Conservation (phyloP, 768 basidiomycete genomes). For the Daedalea quercina region DNA sequence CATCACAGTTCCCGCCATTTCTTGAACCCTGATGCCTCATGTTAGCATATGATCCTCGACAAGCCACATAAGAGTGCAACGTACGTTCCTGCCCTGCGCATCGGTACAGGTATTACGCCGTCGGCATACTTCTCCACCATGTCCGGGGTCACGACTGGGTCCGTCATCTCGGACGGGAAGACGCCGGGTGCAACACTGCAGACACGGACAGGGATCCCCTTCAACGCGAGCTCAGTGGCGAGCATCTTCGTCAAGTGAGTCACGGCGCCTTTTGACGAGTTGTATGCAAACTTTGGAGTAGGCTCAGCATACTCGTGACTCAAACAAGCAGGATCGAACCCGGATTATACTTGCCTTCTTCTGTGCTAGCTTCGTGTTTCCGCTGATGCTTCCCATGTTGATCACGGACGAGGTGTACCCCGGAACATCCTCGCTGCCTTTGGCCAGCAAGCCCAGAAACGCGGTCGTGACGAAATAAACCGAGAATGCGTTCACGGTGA, state of each 20-base stretch:
- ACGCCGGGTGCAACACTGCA: conserved; percentile 71
- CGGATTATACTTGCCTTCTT: conserved; percentile 50
- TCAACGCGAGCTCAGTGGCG: conserved; percentile 67
- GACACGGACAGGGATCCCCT: conserved; percentile 61
- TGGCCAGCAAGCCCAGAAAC: conserved; percentile 69
- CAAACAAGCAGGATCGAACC: conserved; percentile 16
- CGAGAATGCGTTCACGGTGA: conserved; percentile 66
- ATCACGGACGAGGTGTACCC: conserved; percentile 64
- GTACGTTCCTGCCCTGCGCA: conserved; percentile 58
- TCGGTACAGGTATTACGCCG: conserved; percentile 55
- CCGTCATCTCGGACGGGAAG: conserved; percentile 72
- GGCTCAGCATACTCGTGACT: not conserved
- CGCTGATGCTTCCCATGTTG: conserved; percentile 76
- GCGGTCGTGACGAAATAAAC: conserved; percentile 73
- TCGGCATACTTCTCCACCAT: conserved; percentile 49
- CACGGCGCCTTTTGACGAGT: conserved; percentile 73
- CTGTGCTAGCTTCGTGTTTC: conserved; percentile 62
- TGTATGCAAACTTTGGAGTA: conserved; percentile 62
- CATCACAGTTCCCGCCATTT: conserved; percentile 72
- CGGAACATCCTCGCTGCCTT: conserved; percentile 54
- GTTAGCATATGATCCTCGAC: not conserved
- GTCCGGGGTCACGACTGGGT: conserved; percentile 32
- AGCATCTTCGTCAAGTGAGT: conserved; percentile 72
- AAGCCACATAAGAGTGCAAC: conserved; percentile 28
- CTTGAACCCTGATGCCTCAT: conserved; percentile 41